These are phyloP conservation scores for Scedosporium apiospermum DNA, from an alignment of 2,329 filamentous ascomycete genomes.

Conservation along the genomic window DNA sequence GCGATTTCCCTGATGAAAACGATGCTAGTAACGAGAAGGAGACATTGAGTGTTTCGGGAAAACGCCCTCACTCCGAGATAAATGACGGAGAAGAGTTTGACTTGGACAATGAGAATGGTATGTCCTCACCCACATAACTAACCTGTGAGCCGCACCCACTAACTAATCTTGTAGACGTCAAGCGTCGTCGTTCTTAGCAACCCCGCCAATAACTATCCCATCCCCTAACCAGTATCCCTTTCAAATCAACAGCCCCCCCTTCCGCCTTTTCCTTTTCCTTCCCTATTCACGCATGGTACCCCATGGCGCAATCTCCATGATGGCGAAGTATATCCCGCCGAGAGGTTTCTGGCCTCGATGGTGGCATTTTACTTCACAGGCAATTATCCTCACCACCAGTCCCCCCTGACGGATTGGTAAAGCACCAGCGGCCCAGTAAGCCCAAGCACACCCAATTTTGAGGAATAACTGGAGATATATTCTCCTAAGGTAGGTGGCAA, in stretches of 20 bases:
- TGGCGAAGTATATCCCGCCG: no score
- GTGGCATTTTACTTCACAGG: not conserved
- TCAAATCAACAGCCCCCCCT: not conserved
- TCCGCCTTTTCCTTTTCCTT: not conserved
- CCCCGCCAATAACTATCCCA: not conserved
- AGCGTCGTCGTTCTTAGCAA: slow-evolving; percentile 16
- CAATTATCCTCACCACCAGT: not conserved
- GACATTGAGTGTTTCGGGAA: slow-evolving; percentile 8
- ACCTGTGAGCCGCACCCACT: not conserved
- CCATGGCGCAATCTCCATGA: no score
- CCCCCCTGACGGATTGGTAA: not conserved
- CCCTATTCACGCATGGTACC: not conserved
- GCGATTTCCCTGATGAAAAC: slow-evolving; percentile 13
- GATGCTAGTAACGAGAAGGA: not conserved
- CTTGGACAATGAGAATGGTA: slow-evolving; percentile 15
- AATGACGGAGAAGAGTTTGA: slow-evolving; percentile 13
- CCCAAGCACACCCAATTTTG: not conserved
- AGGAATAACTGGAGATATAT: not conserved
- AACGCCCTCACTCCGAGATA: slow-evolving; percentile 14
- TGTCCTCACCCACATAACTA: not conserved
- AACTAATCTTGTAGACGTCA: slow-evolving; percentile 13
- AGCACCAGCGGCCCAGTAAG: not conserved
- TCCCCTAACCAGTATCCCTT: not conserved
- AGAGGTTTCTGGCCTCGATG: not conserved
- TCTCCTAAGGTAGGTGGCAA: slow-evolving; percentile 9